These are phyloP conservation scores for Ceratobasidium sp. DNA, from an alignment of 1,284 basidiomycete species.

Conservation along the genomic window DNA sequence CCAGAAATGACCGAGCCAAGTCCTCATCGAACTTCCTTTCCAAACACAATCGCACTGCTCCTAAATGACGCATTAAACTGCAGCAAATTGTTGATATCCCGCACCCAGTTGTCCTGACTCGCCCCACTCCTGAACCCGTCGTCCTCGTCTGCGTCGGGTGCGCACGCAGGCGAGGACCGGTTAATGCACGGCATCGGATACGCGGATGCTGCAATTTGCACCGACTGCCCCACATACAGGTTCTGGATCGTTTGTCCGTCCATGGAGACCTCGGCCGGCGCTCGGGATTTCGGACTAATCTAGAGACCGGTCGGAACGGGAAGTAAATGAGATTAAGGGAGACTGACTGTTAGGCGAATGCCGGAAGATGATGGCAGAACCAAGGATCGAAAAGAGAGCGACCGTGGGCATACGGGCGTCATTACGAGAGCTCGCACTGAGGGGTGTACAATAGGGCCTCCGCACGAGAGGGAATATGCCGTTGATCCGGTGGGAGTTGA, in stretches of 20 bases:
- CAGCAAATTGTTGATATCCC: conserved; percentile 92
- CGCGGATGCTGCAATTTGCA: conserved; percentile 85
- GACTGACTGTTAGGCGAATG: conserved; percentile 80
- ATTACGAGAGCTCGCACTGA: conserved; percentile 89
- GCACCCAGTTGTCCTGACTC: conserved; percentile 84
- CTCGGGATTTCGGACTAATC: conserved; percentile 87
- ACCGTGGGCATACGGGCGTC: conserved; percentile 95
- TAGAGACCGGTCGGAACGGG: conserved; percentile 52
- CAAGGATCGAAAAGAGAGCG: conserved; percentile 90
- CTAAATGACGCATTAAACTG: conserved; percentile 93
- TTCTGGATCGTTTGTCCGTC: conserved; percentile 88
- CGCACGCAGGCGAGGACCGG: conserved; percentile 65
- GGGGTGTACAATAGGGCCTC: conserved; percentile 96
- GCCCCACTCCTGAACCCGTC: conserved; percentile 30
- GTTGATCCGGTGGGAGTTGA: conserved; percentile 98
- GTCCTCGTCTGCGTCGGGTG: conserved; percentile 65
- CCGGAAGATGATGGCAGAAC: conserved; percentile 86
- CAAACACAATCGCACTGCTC: conserved; percentile 68
- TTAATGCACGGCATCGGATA: conserved; percentile 95
- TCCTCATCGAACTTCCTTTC: conserved; percentile 16
- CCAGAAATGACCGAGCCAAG: conserved; percentile 27
- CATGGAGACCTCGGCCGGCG: conserved; percentile 90
- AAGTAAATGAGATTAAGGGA: background rate
- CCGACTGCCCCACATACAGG: conserved; percentile 84
- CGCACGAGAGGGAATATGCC: conserved; percentile 95